Evolutionary conservation across 2,329 filamentous ascomycete genomes (phyloP), one percentile per base, ranked within the genome.

Genomic region (Botrytis elliptica): DNA sequence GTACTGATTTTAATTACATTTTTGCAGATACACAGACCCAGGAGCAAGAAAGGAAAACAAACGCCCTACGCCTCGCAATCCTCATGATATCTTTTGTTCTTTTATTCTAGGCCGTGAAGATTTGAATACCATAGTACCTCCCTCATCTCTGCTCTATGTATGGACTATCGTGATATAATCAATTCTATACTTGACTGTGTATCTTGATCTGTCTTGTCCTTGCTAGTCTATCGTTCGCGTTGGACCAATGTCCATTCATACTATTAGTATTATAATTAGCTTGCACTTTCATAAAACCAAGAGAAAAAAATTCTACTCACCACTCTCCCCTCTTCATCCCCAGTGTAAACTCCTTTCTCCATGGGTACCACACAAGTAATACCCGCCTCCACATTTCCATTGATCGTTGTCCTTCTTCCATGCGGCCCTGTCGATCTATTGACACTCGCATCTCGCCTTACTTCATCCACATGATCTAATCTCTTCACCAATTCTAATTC

Each of bases 261-360:
- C 79, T 80, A 70, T 68, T 38, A 10, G 25, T 20, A 5, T 49
- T 74, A 73, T 77, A 74, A 57, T 69, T 70, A 62, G 62, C 55
- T 57, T 66, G 29, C 7, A 57, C 44, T 12, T 6, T 20, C 10
- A 57, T 18, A 4, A 52, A 8, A 18, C 1, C 44, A 52, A 33
- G 62, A 20, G 25, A 70, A 55, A 49, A 75, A 33, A 57, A 66
- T 2, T 57, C n/a, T 65, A 69, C 91, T 88, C 81, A 96, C 93
- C 83, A 99, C 95, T 85, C 91, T 88, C 44, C 96, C 96, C 76
- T 94, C 92, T 76, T 98, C 96, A 84, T 98, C 96, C 4, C 95
- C 96, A 0, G 95, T 97, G 83, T 98, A 98, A 16, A 98, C 90
- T 75, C 91, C 88, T 76, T 92, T 91, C 71, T 93, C 90, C 87